Percentiles rank a stretch among this genome's conserved stretches.
Conservation (phyloP, 2,329 filamentous ascomycete genomes). For the Monosporascus sp. region DNA sequence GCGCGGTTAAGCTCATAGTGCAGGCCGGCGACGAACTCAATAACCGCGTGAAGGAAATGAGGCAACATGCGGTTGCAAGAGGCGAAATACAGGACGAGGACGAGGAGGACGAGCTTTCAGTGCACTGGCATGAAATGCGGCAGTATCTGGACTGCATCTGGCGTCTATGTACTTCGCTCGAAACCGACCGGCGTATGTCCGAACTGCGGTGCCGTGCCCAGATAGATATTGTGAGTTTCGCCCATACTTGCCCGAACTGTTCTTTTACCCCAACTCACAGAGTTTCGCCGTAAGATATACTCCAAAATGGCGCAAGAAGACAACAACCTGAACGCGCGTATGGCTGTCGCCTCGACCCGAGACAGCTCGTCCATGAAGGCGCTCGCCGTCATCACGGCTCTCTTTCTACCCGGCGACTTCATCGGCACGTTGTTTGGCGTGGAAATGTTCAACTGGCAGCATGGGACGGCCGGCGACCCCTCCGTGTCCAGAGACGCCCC, state of each 20-base stretch:
- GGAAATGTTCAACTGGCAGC: conserved; percentile 40
- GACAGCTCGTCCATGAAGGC: conserved; percentile 45
- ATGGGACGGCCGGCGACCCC: conserved; percentile 20
- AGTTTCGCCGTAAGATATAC: conserved; percentile 32
- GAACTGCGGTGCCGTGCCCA: conserved; percentile 40
- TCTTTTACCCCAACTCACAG: not conserved
- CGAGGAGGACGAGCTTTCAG: conserved; percentile 23
- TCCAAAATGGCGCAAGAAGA: conserved; percentile 45
- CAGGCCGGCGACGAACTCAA: conserved; percentile 38
- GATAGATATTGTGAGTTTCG: conserved; percentile 36
- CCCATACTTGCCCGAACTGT: too few relatives aligned
- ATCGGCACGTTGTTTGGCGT: conserved; percentile 41
- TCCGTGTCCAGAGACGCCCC: conserved; percentile 27
- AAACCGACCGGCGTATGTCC: conserved; percentile 40
- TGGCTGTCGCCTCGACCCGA: conserved; percentile 72
- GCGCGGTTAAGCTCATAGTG: conserved; percentile 37
- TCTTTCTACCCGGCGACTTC: conserved; percentile 43
- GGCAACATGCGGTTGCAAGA: conserved; percentile 6
- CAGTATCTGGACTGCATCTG: conserved; percentile 40
- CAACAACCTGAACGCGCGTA: conserved; percentile 45
- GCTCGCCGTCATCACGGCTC: conserved; percentile 40
- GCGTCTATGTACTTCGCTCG: conserved; percentile 37
- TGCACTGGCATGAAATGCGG: conserved; percentile 41
- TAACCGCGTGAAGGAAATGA: conserved; percentile 21
- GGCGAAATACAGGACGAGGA: conserved; percentile 14